Percentiles rank a stretch among this genome's conserved stretches.
Evolutionary conservation across 257 asterid genomes (phyloP).

Genomic region (Capsicum chinense): DNA sequence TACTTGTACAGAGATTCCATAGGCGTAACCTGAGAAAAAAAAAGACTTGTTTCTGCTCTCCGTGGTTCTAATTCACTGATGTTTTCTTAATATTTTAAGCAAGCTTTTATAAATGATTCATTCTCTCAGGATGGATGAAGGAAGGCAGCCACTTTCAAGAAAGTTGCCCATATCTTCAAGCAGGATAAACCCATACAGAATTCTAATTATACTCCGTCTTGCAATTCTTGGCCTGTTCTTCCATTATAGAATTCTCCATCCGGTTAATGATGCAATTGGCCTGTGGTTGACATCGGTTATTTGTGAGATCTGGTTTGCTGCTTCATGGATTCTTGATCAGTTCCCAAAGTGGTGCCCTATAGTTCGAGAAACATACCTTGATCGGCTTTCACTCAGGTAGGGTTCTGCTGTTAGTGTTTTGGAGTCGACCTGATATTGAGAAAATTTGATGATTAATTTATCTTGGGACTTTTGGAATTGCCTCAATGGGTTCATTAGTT

Average conservation of each 20-base stretch:
- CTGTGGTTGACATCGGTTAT: slow-evolving; percentile 91
- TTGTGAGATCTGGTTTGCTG: slow-evolving; percentile 94
- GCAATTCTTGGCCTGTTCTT: slow-evolving; percentile 79
- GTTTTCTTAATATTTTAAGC: neutral
- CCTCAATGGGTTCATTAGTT: slow-evolving; percentile 6
- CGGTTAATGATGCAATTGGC: slow-evolving; percentile 77
- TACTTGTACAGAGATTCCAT: neutral
- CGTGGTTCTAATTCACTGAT: slow-evolving; percentile 1
- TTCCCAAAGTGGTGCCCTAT: slow-evolving; percentile 94
- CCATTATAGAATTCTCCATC: slow-evolving; percentile 84
- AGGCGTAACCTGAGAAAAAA: slow-evolving; percentile 3
- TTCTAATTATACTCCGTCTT: slow-evolving; percentile 77
- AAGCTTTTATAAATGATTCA: slow-evolving; percentile 25
- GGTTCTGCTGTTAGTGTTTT: slow-evolving; percentile 11
- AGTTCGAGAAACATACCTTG: slow-evolving; percentile 88
- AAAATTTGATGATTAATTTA: neutral
- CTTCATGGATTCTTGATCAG: slow-evolving; percentile 95
- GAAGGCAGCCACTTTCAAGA: slow-evolving; percentile 91
- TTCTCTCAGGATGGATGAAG: slow-evolving; percentile 87
- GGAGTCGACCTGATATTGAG: neutral
- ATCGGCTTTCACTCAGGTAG: slow-evolving; percentile 83
- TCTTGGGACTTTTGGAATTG: neutral
- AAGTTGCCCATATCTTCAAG: slow-evolving; percentile 81
- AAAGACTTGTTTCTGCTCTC: slow-evolving; percentile 9
- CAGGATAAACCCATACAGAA: slow-evolving; percentile 83